Conservation (phyloP, 345 rosid genomes). For the Bretschneidera sinensis region DNA sequence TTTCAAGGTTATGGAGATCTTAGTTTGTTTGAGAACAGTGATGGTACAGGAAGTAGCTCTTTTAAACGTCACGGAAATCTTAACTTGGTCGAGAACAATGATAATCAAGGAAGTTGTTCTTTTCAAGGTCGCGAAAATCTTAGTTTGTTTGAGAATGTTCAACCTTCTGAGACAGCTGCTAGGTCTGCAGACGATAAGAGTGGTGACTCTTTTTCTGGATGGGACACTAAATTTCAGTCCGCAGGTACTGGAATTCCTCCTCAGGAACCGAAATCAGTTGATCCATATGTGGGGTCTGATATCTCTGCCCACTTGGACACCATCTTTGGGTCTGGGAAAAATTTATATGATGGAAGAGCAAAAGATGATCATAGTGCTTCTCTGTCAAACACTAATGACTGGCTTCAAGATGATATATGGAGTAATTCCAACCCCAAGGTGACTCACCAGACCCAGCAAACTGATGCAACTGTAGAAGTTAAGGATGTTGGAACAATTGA, state of each 20-base stretch:
- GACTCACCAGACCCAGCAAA: conserved; percentile 20
- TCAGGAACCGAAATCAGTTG: conserved; percentile 29
- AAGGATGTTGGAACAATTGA: conserved; percentile 20
- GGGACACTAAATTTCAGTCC: conserved; percentile 51
- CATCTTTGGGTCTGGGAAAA: conserved; percentile 51
- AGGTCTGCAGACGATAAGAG: conserved; percentile 22
- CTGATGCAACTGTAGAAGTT: conserved; percentile 17
- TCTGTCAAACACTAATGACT: conserved; percentile 31
- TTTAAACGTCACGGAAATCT: conserved; percentile 13
- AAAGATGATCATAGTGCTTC: conserved; percentile 30
- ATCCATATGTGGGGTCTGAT: conserved; percentile 46
- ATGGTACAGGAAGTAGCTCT: conserved; percentile 16
- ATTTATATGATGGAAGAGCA: conserved; percentile 20
- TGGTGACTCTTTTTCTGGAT: conserved; percentile 38
- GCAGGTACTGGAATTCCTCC: conserved; percentile 25
- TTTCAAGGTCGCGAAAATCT: conserved; percentile 16
- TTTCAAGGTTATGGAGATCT: conserved; percentile 22
- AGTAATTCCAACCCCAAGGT: conserved; percentile 19
- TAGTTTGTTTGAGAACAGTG: conserved; percentile 27
- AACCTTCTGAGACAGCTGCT: conserved; percentile 27
- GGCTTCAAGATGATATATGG: conserved; percentile 49
- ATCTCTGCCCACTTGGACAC: conserved; percentile 57
- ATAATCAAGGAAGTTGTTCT: conserved; percentile 11
- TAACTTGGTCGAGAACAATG: conserved; percentile 24
- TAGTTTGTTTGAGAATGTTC: conserved; percentile 42